Conservation (phyloP, 2,329 filamentous ascomycete genomes). For the Beauveria bassiana region DNA sequence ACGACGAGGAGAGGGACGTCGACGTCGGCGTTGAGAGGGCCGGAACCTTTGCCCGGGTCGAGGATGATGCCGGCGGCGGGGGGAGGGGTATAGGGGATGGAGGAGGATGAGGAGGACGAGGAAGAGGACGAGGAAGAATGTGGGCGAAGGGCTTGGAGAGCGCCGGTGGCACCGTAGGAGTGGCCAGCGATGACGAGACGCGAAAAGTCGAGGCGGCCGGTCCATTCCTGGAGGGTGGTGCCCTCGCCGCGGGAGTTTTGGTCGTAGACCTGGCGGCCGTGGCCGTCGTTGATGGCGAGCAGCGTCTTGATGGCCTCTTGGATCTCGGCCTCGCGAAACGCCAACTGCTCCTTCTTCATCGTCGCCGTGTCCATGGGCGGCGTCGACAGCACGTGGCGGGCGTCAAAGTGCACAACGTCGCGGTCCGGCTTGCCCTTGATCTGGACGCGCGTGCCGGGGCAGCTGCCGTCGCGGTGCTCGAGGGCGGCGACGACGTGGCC, state of each 20-base stretch:
- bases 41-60: slow-evolving; percentile 58
- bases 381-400: slow-evolving; percentile 24
- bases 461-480: slow-evolving; percentile 46
- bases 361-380: slow-evolving; percentile 26
- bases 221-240: slow-evolving; percentile 39
- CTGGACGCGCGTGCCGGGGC: slow-evolving; percentile 35
- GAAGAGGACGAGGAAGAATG: slow-evolving; percentile 18
- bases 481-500: slow-evolving; percentile 42
- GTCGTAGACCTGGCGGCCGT: slow-evolving; percentile 26
- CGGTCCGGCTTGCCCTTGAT: slow-evolving; percentile 22
- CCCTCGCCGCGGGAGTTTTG: slow-evolving; percentile 42
- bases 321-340: slow-evolving; percentile 44
- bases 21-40: slow-evolving; percentile 52
- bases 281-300: slow-evolving; percentile 30
- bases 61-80: slow-evolving; percentile 53
- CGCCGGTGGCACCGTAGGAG: slow-evolving; percentile 58
- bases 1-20: slow-evolving; percentile 51
- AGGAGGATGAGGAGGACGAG: slow-evolving; percentile 11
- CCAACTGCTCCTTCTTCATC: slow-evolving; percentile 39
- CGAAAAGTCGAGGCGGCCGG: slow-evolving; percentile 42
- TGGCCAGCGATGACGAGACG: slow-evolving; percentile 53
- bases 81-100: slow-evolving; percentile 28
- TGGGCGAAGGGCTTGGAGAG: slow-evolving; percentile 50
- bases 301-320: slow-evolving; percentile 36
- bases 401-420: slow-evolving; percentile 27